Conservation (phyloP, 1,139 yeast species). For the Pichia sp. region DNA sequence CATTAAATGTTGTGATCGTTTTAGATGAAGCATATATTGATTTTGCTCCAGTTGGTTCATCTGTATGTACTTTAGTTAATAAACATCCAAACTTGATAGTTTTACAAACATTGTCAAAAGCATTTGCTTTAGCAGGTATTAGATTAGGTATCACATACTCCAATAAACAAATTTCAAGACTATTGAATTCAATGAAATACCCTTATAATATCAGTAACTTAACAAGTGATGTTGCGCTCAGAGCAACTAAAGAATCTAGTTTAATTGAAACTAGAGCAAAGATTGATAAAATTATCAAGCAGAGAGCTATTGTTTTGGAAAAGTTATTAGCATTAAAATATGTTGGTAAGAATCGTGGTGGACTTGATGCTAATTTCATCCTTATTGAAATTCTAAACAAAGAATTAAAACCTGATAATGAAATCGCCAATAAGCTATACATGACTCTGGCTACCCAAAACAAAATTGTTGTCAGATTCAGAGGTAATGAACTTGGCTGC, state of each 20-base stretch:
- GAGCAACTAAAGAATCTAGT: conserved; percentile 62
- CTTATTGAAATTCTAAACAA: conserved; percentile 63
- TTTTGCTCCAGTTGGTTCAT: conserved; percentile 61
- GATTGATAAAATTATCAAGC: conserved; percentile 44
- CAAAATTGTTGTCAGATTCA: conserved; percentile 78
- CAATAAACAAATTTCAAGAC: conserved; percentile 49
- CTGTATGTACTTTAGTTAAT: conserved; percentile 76
- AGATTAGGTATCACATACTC: conserved; percentile 79
- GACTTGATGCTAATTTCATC: conserved; percentile 80
- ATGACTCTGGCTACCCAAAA: conserved; percentile 61
- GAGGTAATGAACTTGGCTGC: conserved; percentile 89
- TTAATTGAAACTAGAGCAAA: conserved; percentile 51
- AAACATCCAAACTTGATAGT: conserved; percentile 79
- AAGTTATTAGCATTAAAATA: conserved; percentile 50
- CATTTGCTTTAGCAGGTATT: conserved; percentile 94
- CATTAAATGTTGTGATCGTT: conserved; percentile 75
- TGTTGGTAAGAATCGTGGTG: conserved; percentile 76
- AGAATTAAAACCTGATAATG: conserved; percentile 58
- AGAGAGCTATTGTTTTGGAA: conserved; percentile 49
- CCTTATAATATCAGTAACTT: conserved; percentile 89
- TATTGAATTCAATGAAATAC: conserved; percentile 85
- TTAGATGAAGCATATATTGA: conserved; percentile 96
- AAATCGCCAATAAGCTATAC: conserved; percentile 63
- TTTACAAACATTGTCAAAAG: conserved; percentile 84
- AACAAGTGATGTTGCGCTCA: conserved; percentile 66